phyloP scores from a whole-genome alignment of 371 early-diverging fungal species.

The Synchytrium microbalum region DNA sequence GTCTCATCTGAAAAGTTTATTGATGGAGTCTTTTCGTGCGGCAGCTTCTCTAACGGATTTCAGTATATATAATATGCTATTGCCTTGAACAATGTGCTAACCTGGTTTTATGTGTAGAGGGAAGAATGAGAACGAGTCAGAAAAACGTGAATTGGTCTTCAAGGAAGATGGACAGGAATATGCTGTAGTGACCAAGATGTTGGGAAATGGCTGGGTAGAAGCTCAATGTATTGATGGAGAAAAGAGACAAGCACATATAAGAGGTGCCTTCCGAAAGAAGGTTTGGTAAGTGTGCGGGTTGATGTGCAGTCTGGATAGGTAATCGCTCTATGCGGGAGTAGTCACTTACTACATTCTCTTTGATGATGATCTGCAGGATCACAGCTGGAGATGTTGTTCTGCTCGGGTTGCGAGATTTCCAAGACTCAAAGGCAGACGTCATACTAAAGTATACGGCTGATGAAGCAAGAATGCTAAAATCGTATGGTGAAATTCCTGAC shows the following conservation, averaged over 20 bases:
- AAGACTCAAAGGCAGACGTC: slow-evolving; percentile 96
- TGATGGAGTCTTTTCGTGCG: no score
- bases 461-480: slow-evolving; percentile 94
- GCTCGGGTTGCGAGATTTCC: slow-evolving; percentile 91
- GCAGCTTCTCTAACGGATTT: no score
- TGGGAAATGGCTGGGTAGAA: slow-evolving; percentile 96
- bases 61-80: no score
- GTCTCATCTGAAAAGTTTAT: no score
- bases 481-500: slow-evolving; percentile 96
- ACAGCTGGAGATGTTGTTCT: slow-evolving; percentile 93
- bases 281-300: slow-evolving; percentile 44
- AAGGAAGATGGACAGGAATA: slow-evolving; percentile 92
- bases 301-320: not conserved
- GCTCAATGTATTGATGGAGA: slow-evolving; percentile 91
- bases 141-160: slow-evolving; percentile 89
- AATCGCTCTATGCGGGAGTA: not conserved
- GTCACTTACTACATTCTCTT: no score
- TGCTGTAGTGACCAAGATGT: slow-evolving; percentile 84
- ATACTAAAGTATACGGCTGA: slow-evolving; percentile 96
- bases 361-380: slow-evolving; percentile 94
- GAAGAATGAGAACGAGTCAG: slow-evolving; percentile 92
- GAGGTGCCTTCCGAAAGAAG: slow-evolving; percentile 97
- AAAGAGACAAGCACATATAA: slow-evolving; percentile 90
- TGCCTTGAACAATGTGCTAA: slow-evolving; percentile 1
- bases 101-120: slow-evolving; percentile 51